Evolutionary conservation across 495 filamentous ascomycete genomes (phyloP).

Genomic region (Aspergillus cristatus): DNA sequence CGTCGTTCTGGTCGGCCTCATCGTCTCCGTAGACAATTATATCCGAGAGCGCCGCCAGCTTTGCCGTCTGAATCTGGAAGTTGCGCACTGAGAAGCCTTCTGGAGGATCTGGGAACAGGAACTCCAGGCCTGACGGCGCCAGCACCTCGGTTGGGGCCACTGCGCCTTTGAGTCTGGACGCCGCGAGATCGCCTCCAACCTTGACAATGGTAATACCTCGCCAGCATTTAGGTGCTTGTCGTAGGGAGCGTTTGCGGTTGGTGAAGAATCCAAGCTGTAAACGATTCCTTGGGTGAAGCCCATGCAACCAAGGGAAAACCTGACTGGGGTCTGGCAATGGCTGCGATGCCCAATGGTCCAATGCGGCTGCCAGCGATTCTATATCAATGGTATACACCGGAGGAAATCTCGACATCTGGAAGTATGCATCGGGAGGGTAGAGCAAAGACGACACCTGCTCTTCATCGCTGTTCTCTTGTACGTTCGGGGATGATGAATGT

Average conservation of each 20-base stretch:
- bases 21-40: constrained; percentile 85
- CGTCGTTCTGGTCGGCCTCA: constrained; percentile 38
- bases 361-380: constrained; percentile 54
- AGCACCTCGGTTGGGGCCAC: constrained; percentile 74
- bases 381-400: constrained; percentile 67
- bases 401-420: constrained; percentile 45
- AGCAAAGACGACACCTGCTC: constrained; percentile 56
- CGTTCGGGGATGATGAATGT: constrained; percentile 39
- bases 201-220: constrained; percentile 83
- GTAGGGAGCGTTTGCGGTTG: constrained; percentile 58
- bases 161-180: constrained; percentile 76
- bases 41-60: constrained; percentile 80
- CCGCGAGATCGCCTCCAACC: constrained; percentile 67
- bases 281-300: constrained; percentile 81
- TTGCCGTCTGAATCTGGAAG: constrained; percentile 93
- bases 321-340: constrained; percentile 71
- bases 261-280: constrained; percentile 85
- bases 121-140: constrained; percentile 27
- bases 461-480: constrained; percentile 33
- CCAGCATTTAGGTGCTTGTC: constrained; percentile 69
- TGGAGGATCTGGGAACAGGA: constrained; percentile 60
- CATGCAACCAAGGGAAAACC: constrained; percentile 97
- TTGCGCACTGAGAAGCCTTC: constrained; percentile 84
- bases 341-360: constrained; percentile 66
- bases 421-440: constrained; percentile 61